A percentile compares a stretch with the other conserved stretches of the same genome.
Conservation (phyloP, 129 eudicot genomes). For the Pseudognaphalium luteoalbum region DNA sequence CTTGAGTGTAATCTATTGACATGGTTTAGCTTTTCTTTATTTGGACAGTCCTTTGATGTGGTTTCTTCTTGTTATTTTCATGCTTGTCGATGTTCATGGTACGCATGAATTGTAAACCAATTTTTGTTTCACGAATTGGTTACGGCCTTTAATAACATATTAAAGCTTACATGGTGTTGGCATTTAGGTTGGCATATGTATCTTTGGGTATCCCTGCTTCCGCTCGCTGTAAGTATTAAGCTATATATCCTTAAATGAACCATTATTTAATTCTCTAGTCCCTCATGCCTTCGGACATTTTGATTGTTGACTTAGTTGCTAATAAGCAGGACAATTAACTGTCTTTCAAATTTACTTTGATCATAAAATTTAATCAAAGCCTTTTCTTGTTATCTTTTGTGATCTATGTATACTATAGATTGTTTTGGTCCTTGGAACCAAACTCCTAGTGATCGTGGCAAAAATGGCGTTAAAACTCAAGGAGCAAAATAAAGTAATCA, state of each 20-base stretch:
- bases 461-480: constrained; percentile 50
- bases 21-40: constrained; percentile 1
- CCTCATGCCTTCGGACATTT: not conserved
- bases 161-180: constrained; percentile 12
- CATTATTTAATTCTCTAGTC: not conserved
- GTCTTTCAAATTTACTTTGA: not conserved
- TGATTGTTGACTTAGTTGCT: not conserved
- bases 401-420: constrained; percentile 18
- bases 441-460: constrained; percentile 51
- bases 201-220: constrained; percentile 47
- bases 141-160: not conserved
- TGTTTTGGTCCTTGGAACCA: constrained; percentile 47
- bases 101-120: not conserved
- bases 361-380: not conserved
- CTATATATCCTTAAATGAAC: not conserved
- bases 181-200: constrained; percentile 51
- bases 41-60: constrained; percentile 53
- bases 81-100: constrained; percentile 54
- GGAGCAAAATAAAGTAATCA: constrained; percentile 40
- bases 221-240: constrained; percentile 37
- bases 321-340: not conserved
- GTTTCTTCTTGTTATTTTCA: constrained; percentile 48
- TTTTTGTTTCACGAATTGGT: not conserved
- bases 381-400: not conserved
- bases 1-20: not conserved